phyloP scores from a whole-genome alignment of 495 filamentous ascomycete genomes.

The Cercophora newfieldiana region DNA sequence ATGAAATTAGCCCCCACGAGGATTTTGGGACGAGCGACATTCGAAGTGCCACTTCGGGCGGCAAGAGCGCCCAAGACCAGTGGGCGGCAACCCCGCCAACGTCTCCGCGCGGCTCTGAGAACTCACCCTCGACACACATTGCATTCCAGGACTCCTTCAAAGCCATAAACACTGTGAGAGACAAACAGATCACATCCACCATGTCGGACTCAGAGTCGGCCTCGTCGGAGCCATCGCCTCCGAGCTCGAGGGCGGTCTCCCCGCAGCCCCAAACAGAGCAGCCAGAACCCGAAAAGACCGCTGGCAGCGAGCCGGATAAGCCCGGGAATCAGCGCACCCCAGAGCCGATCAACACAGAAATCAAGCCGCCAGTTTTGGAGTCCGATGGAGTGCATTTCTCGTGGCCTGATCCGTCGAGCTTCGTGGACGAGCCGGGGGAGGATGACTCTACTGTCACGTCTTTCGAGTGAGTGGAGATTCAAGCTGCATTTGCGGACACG shows the following conservation, averaged over 20 bases:
- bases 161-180: not conserved
- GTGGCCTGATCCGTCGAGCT: constrained; percentile 2
- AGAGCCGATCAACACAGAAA: not conserved
- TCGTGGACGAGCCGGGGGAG: constrained; percentile 9
- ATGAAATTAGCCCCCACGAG: not conserved
- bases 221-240: constrained; percentile 7
- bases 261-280: not conserved
- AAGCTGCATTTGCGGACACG: too few species aligned
- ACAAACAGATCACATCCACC: not conserved
- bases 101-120: not conserved
- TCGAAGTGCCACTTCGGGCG: not conserved
- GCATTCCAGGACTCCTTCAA: not conserved
- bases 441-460: not conserved
- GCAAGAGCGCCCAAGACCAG: not conserved
- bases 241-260: constrained; percentile 2
- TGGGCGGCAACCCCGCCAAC: not conserved
- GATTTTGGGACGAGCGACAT: not conserved
- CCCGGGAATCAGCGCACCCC: not conserved
- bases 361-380: not conserved
- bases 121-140: not conserved
- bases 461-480: constrained; percentile 6
- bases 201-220: constrained; percentile 13
- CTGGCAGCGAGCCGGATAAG: not conserved
- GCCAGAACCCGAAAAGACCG: not conserved
- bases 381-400: constrained; percentile 4